phyloP scores from a whole-genome alignment of 2,329 filamentous ascomycete genomes.

The Colletotrichum sp. region DNA sequence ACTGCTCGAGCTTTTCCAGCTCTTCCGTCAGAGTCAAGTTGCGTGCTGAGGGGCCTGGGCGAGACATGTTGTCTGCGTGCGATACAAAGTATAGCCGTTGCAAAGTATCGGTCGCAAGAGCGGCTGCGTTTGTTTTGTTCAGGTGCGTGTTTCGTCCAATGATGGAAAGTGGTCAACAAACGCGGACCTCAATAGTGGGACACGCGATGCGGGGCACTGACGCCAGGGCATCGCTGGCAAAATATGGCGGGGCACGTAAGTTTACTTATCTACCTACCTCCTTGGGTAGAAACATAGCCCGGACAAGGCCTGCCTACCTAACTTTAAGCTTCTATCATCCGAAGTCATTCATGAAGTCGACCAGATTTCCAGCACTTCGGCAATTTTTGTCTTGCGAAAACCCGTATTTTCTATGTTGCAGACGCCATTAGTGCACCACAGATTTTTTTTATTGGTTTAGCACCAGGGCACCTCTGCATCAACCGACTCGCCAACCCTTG shows the following conservation, averaged over 20 bases:
- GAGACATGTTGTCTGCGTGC: conserved; percentile 49
- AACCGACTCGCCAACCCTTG: background rate
- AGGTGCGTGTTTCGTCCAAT: conserved; percentile 4
- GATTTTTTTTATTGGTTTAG: background rate
- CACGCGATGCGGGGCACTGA: conserved; percentile 38
- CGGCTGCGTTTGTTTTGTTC: background rate
- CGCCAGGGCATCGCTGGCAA: background rate
- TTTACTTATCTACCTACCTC: background rate
- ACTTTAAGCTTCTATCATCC: background rate
- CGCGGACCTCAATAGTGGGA: conserved; percentile 6
- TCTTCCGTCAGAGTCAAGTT: conserved; percentile 88
- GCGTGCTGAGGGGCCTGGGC: conserved; percentile 51
- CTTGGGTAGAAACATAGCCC: background rate
- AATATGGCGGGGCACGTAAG: background rate
- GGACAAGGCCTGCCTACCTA: background rate
- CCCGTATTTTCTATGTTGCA: background rate
- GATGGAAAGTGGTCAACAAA: conserved; percentile 8
- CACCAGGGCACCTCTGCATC: background rate
- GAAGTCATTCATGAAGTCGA: background rate
- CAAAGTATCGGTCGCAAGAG: background rate
- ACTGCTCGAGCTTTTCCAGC: conserved; percentile 93
- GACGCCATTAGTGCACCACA: background rate
- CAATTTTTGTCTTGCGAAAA: background rate
- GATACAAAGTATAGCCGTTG: background rate
- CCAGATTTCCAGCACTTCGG: background rate